These are phyloP conservation scores for Lycium barbarum DNA, from an alignment of 257 asterid genomes.

Conservation along the genomic window DNA sequence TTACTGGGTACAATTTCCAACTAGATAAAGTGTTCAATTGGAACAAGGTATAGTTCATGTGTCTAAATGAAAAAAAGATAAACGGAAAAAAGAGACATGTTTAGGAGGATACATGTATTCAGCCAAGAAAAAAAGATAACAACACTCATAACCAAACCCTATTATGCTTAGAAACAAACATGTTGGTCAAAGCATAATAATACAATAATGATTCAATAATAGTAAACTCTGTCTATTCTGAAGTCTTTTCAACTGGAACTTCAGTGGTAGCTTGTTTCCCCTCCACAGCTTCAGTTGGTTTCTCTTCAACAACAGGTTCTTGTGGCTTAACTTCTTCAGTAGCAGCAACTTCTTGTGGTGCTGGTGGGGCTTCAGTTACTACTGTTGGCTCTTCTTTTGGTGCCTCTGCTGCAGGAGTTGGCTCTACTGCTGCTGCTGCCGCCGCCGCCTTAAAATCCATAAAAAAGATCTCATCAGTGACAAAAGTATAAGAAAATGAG, in stretches of 20 bases:
- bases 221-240: background rate
- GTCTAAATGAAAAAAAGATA: no score
- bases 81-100: no score
- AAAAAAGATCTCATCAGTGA: background rate
- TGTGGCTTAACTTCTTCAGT: background rate
- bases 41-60: no score
- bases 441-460: background rate
- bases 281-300: background rate
- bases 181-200: background rate
- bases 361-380: background rate
- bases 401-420: background rate
- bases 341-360: background rate
- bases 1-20: no score
- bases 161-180: background rate
- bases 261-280: background rate
- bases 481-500: background rate
- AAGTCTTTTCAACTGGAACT: background rate
- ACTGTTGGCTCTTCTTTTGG: background rate
- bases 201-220: background rate
- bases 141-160: background rate
- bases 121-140: background rate
- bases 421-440: background rate
- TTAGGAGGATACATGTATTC: no score
- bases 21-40: no score
- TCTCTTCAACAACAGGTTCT: background rate